Percentiles rank a stretch among this genome's conserved stretches.
These are phyloP conservation scores for Artemisia tridentata DNA, from an alignment of 129 eudicot genomes.

Conservation along the genomic window DNA sequence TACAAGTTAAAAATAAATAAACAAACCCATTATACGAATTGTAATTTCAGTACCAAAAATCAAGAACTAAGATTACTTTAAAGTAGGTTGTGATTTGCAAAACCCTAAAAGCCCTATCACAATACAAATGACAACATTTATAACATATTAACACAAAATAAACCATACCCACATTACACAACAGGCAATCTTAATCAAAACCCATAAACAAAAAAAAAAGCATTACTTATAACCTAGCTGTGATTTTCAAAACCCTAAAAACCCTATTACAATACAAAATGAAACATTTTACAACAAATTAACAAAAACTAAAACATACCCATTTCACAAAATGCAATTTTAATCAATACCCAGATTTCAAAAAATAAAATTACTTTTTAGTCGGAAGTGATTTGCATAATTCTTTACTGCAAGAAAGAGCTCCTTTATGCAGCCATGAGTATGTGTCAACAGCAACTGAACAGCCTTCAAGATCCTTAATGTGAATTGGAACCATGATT, in stretches of 20 bases:
- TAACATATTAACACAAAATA: not conserved
- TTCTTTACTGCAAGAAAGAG: slow-evolving; percentile 87
- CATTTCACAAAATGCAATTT: slow-evolving; percentile 11
- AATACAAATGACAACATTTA: slow-evolving; percentile 3
- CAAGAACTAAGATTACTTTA: no score
- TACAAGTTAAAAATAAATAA: no score
- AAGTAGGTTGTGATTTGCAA: no score
- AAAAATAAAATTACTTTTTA: slow-evolving; percentile 47
- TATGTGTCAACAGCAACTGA: slow-evolving; percentile 86
- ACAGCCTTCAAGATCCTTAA: slow-evolving; percentile 83
- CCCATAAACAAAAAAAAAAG: not conserved
- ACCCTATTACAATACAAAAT: slow-evolving; percentile 4
- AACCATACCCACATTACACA: slow-evolving; percentile 20
- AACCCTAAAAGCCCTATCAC: no score
- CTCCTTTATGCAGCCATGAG: slow-evolving; percentile 99
- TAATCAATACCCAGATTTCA: not conserved
- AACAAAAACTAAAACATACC: slow-evolving; percentile 8
- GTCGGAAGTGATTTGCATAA: slow-evolving; percentile 82
- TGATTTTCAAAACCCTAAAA: slow-evolving; percentile 12
- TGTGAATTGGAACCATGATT: slow-evolving; percentile 73
- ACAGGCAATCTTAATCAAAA: not conserved
- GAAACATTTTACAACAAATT: not conserved
- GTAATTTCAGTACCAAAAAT: not conserved
- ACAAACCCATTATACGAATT: not conserved
- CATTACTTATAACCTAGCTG: no score